Evolutionary conservation across 2,329 filamentous ascomycete genomes (phyloP), one percentile per base, ranked within the genome.

Genomic region (Cordyceps tenuipes): DNA sequence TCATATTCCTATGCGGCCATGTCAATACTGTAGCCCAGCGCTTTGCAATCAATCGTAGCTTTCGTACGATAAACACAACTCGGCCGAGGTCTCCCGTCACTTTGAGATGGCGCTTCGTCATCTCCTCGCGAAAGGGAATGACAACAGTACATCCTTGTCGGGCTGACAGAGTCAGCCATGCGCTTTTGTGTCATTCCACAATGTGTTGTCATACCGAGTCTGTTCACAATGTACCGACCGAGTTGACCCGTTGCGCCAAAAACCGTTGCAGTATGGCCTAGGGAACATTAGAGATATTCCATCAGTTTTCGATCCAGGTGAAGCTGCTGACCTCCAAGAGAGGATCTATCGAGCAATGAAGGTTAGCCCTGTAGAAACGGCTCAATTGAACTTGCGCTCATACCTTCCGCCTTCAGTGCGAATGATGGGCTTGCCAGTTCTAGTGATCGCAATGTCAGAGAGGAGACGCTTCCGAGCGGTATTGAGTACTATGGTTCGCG

Each of bases 211-310:
- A 65, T 73, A 82, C 91, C 91, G 72, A 99, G 82, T 74, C 91
- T 85, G 78, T 97, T 96, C 72, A 99, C 94, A 72, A 99, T 96
- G 75, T 99, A 99, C 72, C 94, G 87, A 72, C 94, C 94, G 60
- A 99, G 79, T 74, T 96, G 93, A 65, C 94, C 94, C 63, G 92
- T 97, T 70, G 94, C 94, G 76, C 94, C 94, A 77, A 99, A 99
- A 69, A 99, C 93, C 62, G 94, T 99, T 63, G 90, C 93, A 64
- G 92, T 97, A 77, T 97, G 91, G 66, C 93, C 93, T 91, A 75
- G 62, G 57, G 55, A 62, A 63, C 62, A 61, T 73, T 66, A 71
- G 69, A 59, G 57, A 64, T 61, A 62, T 63, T 53, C 52, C 58
- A 44, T 51, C 41, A 57, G 58, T 58, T 60, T 55, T 57, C 34